These are phyloP conservation scores for Fusarium coffeatum DNA, from an alignment of 2,329 filamentous ascomycete species.

Conservation along the genomic window DNA sequence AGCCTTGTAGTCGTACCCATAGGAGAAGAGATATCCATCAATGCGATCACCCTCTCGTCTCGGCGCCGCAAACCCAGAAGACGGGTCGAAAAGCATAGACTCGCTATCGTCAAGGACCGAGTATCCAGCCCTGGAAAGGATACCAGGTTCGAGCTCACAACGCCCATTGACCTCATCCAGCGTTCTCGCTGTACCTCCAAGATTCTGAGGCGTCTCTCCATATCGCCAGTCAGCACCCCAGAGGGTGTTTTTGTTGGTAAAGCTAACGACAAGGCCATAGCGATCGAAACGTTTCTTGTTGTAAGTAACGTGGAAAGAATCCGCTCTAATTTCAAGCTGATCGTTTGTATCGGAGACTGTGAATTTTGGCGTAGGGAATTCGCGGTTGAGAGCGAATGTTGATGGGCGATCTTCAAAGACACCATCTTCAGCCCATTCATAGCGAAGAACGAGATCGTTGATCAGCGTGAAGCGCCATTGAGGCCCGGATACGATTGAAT, in stretches of 20 bases:
- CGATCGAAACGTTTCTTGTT: conserved; percentile 66
- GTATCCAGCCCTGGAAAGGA: conserved; percentile 63
- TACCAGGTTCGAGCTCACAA: conserved; percentile 60
- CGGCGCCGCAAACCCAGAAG: conserved; percentile 62
- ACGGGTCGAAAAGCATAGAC: conserved; percentile 66
- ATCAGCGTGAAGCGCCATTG: conserved; percentile 71
- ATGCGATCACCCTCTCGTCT: conserved; percentile 60
- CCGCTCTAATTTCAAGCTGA: conserved; percentile 66
- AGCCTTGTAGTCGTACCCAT: conserved; percentile 66
- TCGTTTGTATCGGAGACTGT: conserved; percentile 59
- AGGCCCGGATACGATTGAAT: conserved; percentile 31
- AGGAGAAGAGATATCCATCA: conserved; percentile 70
- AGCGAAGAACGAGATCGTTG: conserved; percentile 66
- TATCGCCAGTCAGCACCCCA: conserved; percentile 59
- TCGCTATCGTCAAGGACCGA: conserved; percentile 65
- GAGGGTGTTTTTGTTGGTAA: conserved; percentile 56
- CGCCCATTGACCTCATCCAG: conserved; percentile 66
- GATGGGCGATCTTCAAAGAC: conserved; percentile 72
- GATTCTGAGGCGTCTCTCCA: conserved; percentile 55
- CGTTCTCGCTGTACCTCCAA: conserved; percentile 64
- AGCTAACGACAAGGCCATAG: conserved; percentile 59
- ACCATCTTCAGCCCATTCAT: conserved; percentile 70
- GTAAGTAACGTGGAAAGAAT: conserved; percentile 67
- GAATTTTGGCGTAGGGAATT: conserved; percentile 57
- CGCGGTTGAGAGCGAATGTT: conserved; percentile 68